Conservation (phyloP, 2,329 filamentous ascomycete species). For the Xenosphaeropsis pyriputrescens region DNA sequence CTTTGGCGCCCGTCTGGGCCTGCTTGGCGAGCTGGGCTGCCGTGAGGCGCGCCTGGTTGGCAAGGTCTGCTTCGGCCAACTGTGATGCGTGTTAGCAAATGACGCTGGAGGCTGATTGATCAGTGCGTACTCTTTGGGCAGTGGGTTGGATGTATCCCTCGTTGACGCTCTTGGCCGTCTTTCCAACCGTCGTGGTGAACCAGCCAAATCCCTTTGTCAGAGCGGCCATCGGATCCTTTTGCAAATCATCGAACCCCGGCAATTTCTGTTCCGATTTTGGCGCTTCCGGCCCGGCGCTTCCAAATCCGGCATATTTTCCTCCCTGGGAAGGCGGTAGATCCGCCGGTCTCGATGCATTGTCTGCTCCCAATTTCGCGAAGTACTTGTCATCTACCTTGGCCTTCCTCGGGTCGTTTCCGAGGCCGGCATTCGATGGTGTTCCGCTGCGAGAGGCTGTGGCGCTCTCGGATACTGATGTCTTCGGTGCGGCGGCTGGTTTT, state of each 20-base stretch:
- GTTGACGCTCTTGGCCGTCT: constrained; percentile 84
- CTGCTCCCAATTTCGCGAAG: constrained; percentile 71
- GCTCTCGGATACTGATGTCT: constrained; percentile 20
- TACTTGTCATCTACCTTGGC: constrained; percentile 70
- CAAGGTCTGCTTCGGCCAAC: constrained; percentile 70
- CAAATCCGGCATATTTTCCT: constrained; percentile 86
- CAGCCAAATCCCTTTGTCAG: constrained; percentile 89
- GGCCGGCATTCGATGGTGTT: constrained; percentile 8
- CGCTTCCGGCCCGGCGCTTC: constrained; percentile 51
- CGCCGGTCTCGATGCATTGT: constrained; percentile 65
- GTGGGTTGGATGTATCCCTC: constrained; percentile 87
- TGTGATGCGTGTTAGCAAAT: constrained; percentile 22
- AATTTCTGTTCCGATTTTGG: constrained; percentile 29
- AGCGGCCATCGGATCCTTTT: constrained; percentile 79
- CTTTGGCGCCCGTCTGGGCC: constrained; percentile 55
- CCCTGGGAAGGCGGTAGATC: constrained; percentile 75
- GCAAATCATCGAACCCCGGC: constrained; percentile 72
- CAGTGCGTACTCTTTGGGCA: constrained; percentile 57
- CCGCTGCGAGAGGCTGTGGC: constrained; percentile 8
- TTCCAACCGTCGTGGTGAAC: constrained; percentile 77
- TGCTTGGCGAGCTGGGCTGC: constrained; percentile 52
- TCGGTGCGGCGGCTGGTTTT: constrained; percentile 28
- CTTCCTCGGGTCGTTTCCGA: constrained; percentile 23
- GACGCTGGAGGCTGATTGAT: constrained; percentile 1
- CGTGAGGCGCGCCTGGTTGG: constrained; percentile 46